Conservation (phyloP, 2,329 filamentous ascomycete genomes). For the Cytospora piceae region DNA sequence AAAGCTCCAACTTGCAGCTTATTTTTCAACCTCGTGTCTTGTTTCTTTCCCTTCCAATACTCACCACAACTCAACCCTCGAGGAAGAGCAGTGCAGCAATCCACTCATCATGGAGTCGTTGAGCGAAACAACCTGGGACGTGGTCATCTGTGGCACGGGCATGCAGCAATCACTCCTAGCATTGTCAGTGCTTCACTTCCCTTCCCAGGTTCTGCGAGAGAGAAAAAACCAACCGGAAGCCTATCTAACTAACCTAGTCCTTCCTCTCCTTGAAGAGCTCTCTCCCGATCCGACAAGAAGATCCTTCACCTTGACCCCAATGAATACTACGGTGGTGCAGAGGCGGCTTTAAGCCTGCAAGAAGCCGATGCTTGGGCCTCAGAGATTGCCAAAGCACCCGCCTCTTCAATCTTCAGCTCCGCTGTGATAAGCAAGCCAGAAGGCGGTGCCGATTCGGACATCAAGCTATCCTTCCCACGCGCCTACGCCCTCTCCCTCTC, state of each 20-base stretch:
- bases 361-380: slow-evolving; percentile 78
- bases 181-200: slow-evolving; percentile 58
- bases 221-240: slow-evolving; percentile 41
- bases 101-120: slow-evolving; percentile 68
- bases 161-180: slow-evolving; percentile 79
- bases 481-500: slow-evolving; percentile 83
- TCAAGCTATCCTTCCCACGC: slow-evolving; percentile 63
- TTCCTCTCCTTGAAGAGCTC: slow-evolving; percentile 66
- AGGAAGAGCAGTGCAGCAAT: neutral
- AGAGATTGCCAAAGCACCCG: slow-evolving; percentile 37
- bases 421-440: slow-evolving; percentile 43
- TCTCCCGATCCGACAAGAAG: slow-evolving; percentile 90
- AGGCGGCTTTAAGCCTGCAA: slow-evolving; percentile 82
- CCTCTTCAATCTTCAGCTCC: slow-evolving; percentile 42
- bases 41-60: slow-evolving; percentile 23
- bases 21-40: slow-evolving; percentile 30
- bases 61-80: neutral
- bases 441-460: slow-evolving; percentile 43
- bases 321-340: slow-evolving; percentile 82
- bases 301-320: slow-evolving; percentile 88
- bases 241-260: slow-evolving; percentile 74
- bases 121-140: slow-evolving; percentile 76
- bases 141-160: slow-evolving; percentile 78
- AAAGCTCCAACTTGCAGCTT: slow-evolving; percentile 25
- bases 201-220: slow-evolving; percentile 24